Percentiles rank a stretch among this genome's conserved stretches.
phyloP scores from a whole-genome alignment of 768 basidiomycete species.

The Mycena olivaceomarginata region DNA sequence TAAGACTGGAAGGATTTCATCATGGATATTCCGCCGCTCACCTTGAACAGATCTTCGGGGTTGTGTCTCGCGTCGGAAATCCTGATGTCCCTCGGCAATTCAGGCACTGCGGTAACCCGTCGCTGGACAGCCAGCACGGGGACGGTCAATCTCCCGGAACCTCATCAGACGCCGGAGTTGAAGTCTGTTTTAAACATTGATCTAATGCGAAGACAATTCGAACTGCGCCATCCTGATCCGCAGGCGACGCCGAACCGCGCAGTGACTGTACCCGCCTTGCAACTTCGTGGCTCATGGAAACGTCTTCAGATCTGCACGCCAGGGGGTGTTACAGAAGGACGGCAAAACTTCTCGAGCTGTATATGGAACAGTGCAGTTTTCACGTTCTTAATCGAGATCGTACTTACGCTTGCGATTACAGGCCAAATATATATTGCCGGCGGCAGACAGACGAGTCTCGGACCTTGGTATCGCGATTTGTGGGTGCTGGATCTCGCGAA shows the following conservation, averaged over 20 bases:
- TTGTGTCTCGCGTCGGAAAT: slow-evolving; percentile 50
- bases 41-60: slow-evolving; percentile 28
- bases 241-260: slow-evolving; percentile 31
- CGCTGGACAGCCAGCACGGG: slow-evolving; percentile 43
- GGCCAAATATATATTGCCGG: slow-evolving; percentile 55
- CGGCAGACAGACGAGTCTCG: slow-evolving; percentile 48
- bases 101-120: slow-evolving; percentile 54
- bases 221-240: slow-evolving; percentile 54
- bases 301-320: slow-evolving; percentile 49
- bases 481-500: slow-evolving; percentile 52
- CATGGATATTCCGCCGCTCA: slow-evolving; percentile 38
- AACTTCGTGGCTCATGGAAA: slow-evolving; percentile 60
- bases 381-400: not conserved
- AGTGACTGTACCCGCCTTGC: slow-evolving; percentile 45
- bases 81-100: slow-evolving; percentile 57
- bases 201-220: not conserved
- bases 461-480: slow-evolving; percentile 53
- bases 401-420: slow-evolving; percentile 5
- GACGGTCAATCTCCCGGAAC: slow-evolving; percentile 34
- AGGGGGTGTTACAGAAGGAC: slow-evolving; percentile 37
- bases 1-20: slow-evolving; percentile 27
- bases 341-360: slow-evolving; percentile 51
- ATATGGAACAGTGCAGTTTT: slow-evolving; percentile 52
- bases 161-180: slow-evolving; percentile 32
- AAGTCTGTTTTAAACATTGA: slow-evolving; percentile 25